Evolutionary conservation across 257 asterid species (phyloP), one percentile per base, ranked within the genome.

Genomic region (Ilex aquifolium): DNA sequence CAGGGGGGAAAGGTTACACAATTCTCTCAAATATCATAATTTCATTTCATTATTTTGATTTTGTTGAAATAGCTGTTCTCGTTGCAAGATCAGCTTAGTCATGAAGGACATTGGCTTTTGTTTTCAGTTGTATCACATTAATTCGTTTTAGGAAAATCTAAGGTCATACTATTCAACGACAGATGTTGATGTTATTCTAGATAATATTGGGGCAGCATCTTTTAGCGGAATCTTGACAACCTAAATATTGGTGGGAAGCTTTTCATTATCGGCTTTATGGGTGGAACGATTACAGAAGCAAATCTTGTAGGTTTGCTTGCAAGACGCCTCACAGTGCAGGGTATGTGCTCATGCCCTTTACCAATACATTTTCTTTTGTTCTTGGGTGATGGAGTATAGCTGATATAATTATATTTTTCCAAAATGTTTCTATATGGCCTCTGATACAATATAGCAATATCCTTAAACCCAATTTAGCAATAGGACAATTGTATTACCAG

Each of bases 141-240:
- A 36, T 48, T 48, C n/a, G 7, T 54, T 64, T 16, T 56, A 29
- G 57, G 63, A 12, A 50, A 9, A 44, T 72, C 53, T 61, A 40
- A 72, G 39, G 31, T 49, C 31, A 42, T 49, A 59, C 32, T 65
- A 51, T 65, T 62, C 31, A 44, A 64, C 50, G 32, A 40, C 80
- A 92, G 99, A 97, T 59, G 97, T 93, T 62, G 96, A 93, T 60
- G 94, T 90, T 62, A 90, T 93, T 74, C 81, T 93, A 12, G 99
- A 93, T 65, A 87, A 68, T 74, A 70, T 92, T 13, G 97, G 99
- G 49, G 99, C 82, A 57, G 15, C 86, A 10, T 93, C 79, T 69
- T 93, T 3, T 79, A 85, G 74, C 76, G 76, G 67, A 93, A 93
- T 74, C 78, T 93, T 17, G 95, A 87, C 48, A 79, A 91, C 78